Evolutionary conservation across 164 flowering plant species (phyloP).

Genomic region (Nymphaea colorata): DNA sequence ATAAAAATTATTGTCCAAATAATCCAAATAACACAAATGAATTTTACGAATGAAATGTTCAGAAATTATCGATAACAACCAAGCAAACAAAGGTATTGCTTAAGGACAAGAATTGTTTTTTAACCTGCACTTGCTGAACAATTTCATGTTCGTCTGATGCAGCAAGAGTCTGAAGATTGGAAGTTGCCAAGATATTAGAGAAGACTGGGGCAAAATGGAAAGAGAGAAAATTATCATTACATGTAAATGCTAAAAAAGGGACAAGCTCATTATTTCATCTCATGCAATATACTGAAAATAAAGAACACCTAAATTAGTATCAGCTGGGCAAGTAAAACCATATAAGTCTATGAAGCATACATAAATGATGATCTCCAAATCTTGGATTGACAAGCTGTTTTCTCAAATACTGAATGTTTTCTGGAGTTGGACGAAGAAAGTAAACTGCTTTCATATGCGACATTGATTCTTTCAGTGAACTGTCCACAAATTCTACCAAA

Average conservation of each 20-base stretch:
- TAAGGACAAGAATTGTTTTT: no score
- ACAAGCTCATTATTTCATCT: neutral
- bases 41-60: no score
- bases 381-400: conserved; percentile 77
- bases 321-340: neutral
- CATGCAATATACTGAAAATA: neutral
- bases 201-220: conserved; percentile 44
- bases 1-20: no score
- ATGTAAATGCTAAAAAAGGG: neutral
- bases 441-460: conserved; percentile 90
- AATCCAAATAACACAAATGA: no score
- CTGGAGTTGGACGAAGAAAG: conserved; percentile 77
- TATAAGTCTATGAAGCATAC: conserved; percentile 30
- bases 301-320: neutral
- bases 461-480: conserved; percentile 76
- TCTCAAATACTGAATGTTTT: conserved; percentile 64
- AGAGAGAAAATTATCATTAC: neutral
- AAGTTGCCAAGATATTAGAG: conserved; percentile 80
- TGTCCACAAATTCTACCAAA: conserved; percentile 76
- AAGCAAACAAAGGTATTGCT: no score
- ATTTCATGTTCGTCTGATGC: conserved; percentile 96
- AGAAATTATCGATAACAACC: no score
- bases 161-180: conserved; percentile 80
- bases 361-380: conserved; percentile 89
- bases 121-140: conserved; percentile 93